phyloP scores from a whole-genome alignment of 176 grass and related monocot species.

The Urochloa ruziziensis region DNA sequence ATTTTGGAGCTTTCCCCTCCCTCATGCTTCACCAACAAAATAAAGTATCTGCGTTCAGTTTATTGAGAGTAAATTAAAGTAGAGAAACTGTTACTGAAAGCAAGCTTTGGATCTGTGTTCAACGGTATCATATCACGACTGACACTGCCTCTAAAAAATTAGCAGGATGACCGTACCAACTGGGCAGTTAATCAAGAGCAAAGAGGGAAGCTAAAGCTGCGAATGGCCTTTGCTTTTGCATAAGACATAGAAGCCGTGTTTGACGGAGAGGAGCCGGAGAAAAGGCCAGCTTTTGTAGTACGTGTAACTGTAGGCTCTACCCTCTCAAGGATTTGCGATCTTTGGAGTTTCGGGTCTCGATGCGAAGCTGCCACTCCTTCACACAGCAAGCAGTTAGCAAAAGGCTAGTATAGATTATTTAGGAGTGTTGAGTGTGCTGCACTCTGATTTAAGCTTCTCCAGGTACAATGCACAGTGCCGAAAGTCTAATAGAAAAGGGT shows the following conservation, averaged over 20 bases:
- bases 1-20: too few relatives aligned
- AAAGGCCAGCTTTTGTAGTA: conserved; percentile 1
- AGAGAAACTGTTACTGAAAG: background rate
- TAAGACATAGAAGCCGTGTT: conserved; percentile 26
- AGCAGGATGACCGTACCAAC: background rate
- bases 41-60: too few relatives aligned
- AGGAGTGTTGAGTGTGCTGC: background rate
- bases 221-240: conserved; percentile 16
- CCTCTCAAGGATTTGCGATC: background rate
- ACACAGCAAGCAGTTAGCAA: background rate
- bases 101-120: background rate
- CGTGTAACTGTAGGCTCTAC: background rate
- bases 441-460: background rate
- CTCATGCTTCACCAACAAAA: too few relatives aligned
- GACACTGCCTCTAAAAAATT: background rate
- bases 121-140: background rate
- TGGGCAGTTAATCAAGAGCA: background rate
- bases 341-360: conserved; percentile 6
- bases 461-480: background rate
- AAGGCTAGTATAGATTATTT: background rate
- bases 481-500: background rate
- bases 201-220: background rate
- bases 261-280: conserved; percentile 20
- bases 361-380: background rate
- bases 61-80: too few relatives aligned